Conservation (phyloP, 441 rosid genomes). For the Mallotus japonicus region DNA sequence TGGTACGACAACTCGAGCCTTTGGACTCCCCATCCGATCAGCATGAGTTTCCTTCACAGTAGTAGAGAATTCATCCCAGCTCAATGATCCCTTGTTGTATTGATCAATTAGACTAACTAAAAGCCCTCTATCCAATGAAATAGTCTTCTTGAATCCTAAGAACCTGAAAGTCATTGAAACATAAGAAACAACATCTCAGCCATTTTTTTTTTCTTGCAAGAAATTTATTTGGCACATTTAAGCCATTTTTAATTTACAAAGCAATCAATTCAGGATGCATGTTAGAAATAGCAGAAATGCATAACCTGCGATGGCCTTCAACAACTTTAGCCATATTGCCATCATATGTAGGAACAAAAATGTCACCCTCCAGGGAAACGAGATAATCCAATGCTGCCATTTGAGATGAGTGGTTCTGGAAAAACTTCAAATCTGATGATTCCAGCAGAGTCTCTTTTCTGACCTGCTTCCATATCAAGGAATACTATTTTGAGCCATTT, state of each 20-base stretch:
- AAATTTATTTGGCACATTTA: conserved; percentile 1
- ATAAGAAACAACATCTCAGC: not conserved
- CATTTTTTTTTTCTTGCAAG: not conserved
- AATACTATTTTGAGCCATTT: not conserved
- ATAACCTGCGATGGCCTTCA: conserved; percentile 92
- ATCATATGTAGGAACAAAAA: conserved; percentile 78
- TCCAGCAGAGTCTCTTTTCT: conserved; percentile 72
- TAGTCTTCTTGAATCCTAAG: conserved; percentile 76
- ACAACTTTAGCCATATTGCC: conserved; percentile 97
- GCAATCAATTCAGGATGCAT: not conserved
- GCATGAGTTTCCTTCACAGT: conserved; percentile 63
- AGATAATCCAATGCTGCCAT: conserved; percentile 92
- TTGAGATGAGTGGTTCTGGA: conserved; percentile 83
- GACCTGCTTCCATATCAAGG: conserved; percentile 45
- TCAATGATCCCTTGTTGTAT: conserved; percentile 49
- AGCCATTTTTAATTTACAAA: not conserved
- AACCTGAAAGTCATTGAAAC: conserved; percentile 40
- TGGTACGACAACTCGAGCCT: conserved; percentile 46
- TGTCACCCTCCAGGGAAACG: conserved; percentile 80
- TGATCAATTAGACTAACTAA: conserved; percentile 65
- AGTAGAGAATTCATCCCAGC: conserved; percentile 72
- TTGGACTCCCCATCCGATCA: conserved; percentile 58
- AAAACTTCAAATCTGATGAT: conserved; percentile 65
- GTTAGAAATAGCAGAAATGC: not conserved
- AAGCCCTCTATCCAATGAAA: conserved; percentile 55